Conservation (phyloP, 768 basidiomycete species). For the Hericium coralloides region DNA sequence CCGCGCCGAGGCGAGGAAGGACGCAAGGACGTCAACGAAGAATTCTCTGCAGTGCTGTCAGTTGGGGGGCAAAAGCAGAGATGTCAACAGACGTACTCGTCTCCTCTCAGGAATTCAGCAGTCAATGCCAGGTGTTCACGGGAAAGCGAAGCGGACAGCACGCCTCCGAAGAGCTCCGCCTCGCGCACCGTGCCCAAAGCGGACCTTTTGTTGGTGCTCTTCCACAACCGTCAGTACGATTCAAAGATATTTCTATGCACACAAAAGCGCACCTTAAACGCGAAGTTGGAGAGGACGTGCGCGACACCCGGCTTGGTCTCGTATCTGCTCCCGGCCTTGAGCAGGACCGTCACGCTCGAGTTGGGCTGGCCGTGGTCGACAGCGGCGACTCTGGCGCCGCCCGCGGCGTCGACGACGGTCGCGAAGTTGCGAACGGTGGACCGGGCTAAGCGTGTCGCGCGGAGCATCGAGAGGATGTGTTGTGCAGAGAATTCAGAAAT, state of each 20-base stretch:
- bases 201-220: slow-evolving; percentile 85
- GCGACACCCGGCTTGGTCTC: slow-evolving; percentile 87
- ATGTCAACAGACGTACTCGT: slow-evolving; percentile 68
- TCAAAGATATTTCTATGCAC: neutral
- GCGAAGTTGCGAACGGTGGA: slow-evolving; percentile 55
- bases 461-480: slow-evolving; percentile 5
- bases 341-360: slow-evolving; percentile 76
- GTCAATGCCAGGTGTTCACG: slow-evolving; percentile 90
- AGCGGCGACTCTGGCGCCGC: slow-evolving; percentile 74
- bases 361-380: slow-evolving; percentile 80
- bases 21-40: slow-evolving; percentile 86
- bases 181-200: slow-evolving; percentile 87
- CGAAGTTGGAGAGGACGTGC: slow-evolving; percentile 94
- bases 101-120: slow-evolving; percentile 90
- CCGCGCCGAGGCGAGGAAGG: slow-evolving; percentile 74
- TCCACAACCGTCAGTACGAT: slow-evolving; percentile 2
- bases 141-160: slow-evolving; percentile 74
- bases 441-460: slow-evolving; percentile 10
- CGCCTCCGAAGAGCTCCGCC: slow-evolving; percentile 88
- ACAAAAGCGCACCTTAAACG: slow-evolving; percentile 80
- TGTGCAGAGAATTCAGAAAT: neutral
- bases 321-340: slow-evolving; percentile 88
- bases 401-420: slow-evolving; percentile 69
- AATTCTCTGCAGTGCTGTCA: slow-evolving; percentile 44
- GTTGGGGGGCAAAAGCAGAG: neutral